These are phyloP conservation scores for Euphorbia schlechtendalii DNA, from an alignment of 441 rosid species.

Conservation along the genomic window DNA sequence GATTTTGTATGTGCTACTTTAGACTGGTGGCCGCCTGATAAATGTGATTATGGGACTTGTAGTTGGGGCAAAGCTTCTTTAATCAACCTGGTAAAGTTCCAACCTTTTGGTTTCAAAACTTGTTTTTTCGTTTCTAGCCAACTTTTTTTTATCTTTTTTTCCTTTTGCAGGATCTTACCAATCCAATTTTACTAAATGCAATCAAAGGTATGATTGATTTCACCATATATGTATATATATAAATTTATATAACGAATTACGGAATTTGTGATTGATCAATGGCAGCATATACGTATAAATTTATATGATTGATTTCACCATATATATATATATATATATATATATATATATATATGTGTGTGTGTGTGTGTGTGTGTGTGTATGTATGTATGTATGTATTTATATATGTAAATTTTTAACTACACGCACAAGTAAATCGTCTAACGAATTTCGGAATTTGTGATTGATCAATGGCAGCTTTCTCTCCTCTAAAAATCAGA, in stretches of 20 bases:
- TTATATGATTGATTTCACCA: no score
- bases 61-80: slow-evolving; percentile 31
- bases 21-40: slow-evolving; percentile 36
- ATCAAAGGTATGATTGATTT: slow-evolving; percentile 19
- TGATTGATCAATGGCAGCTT: slow-evolving; percentile 23
- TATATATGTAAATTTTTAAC: no score
- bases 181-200: slow-evolving; percentile 26
- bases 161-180: slow-evolving; percentile 24
- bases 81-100: slow-evolving; percentile 27
- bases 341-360: no score
- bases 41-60: slow-evolving; percentile 34
- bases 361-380: no score
- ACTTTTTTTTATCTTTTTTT: background rate
- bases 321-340: no score
- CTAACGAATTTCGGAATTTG: no score
- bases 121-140: no score
- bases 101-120: no score
- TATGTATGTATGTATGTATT: no score
- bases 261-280: background rate
- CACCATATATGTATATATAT: background rate
- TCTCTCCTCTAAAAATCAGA: slow-evolving; percentile 31
- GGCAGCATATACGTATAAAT: no score
- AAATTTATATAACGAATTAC: background rate
- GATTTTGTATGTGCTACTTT: slow-evolving; percentile 48
- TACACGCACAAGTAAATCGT: no score